Percentiles rank a stretch among this genome's conserved stretches.
These are phyloP conservation scores for Fusarium anthophilum DNA, from an alignment of 2,329 filamentous ascomycete species.

Conservation along the genomic window DNA sequence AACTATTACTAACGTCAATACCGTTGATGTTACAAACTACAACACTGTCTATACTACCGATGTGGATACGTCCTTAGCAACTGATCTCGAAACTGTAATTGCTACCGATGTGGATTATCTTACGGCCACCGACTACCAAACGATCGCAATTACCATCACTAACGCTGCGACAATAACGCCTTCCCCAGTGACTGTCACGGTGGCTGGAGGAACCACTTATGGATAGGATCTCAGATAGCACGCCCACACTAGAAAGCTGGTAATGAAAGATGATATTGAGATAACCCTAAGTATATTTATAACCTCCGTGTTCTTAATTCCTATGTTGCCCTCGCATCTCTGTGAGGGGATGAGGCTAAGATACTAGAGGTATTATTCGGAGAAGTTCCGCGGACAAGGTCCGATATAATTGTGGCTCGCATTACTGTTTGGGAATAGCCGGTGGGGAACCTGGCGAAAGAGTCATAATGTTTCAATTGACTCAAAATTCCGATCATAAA, in stretches of 20 bases:
- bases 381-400: not conserved
- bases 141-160: too few species aligned
- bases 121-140: fast-evolving
- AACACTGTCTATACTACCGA: too few species aligned
- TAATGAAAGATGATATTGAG: fast-evolving
- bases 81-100: too few species aligned
- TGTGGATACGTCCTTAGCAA: too few species aligned
- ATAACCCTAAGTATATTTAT: fast-evolving
- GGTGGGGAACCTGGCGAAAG: too few species aligned
- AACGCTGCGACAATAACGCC: fast-evolving
- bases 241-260: fast-evolving
- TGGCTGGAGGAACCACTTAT: fast-evolving
- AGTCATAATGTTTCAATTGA: too few species aligned
- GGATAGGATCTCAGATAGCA: too few species aligned
- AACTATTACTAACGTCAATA: too few species aligned
- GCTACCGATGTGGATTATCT: too few species aligned
- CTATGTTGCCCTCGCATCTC: fast-evolving
- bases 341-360: too few species aligned
- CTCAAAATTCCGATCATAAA: fast-evolving
- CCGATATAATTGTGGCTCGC: not conserved
- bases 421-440: not conserved
- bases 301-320: fast-evolving
- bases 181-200: fast-evolving
- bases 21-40: too few species aligned
- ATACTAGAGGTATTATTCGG: too few species aligned